A percentile compares a stretch with the other conserved stretches of the same genome.
Evolutionary conservation across 495 filamentous ascomycete genomes (phyloP).

Genomic region (Umbilicaria muhlenbergii): DNA sequence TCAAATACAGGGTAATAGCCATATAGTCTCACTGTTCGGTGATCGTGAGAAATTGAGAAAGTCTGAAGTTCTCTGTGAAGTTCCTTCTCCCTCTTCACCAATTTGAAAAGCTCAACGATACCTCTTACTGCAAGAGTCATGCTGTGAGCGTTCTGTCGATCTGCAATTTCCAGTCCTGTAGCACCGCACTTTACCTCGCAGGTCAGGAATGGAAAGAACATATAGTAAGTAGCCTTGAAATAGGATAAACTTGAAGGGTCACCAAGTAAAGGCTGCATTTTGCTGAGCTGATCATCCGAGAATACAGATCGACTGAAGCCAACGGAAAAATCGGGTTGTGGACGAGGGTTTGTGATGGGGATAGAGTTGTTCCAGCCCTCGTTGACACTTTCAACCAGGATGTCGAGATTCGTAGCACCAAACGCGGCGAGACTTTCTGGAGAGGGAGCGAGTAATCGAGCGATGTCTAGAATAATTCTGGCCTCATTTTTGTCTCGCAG

Average conservation of each 20-base stretch:
- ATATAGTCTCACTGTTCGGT: constrained; percentile 20
- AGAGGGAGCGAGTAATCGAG: constrained; percentile 20
- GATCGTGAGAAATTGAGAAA: constrained; percentile 30
- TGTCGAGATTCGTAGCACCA: constrained; percentile 12
- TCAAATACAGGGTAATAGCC: constrained; percentile 15
- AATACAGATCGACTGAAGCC: constrained; percentile 22
- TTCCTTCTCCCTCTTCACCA: constrained; percentile 19
- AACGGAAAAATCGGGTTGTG: constrained; percentile 14
- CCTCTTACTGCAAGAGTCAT: constrained; percentile 24
- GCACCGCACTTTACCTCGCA: constrained; percentile 22
- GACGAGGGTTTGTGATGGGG: constrained; percentile 10
- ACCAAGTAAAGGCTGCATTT: constrained; percentile 20
- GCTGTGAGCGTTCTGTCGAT: constrained; percentile 24
- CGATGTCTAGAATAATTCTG: constrained; percentile 21
- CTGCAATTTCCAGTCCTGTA: constrained; percentile 17
- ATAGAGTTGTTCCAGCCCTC: constrained; percentile 23
- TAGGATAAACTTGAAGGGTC: constrained; percentile 14
- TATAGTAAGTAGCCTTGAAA: constrained; percentile 23
- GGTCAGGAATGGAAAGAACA: constrained; percentile 26
- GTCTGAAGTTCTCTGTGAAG: constrained; percentile 23
- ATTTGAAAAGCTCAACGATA: constrained; percentile 19
- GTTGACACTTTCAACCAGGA: constrained; percentile 24
- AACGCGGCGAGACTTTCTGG: constrained; percentile 13
- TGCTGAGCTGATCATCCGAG: constrained; percentile 20
- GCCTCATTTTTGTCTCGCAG: constrained; percentile 19